Evolutionary conservation across 1,284 basidiomycete genomes (phyloP).

Genomic region (Cutaneotrichosporon spelunceum): DNA sequence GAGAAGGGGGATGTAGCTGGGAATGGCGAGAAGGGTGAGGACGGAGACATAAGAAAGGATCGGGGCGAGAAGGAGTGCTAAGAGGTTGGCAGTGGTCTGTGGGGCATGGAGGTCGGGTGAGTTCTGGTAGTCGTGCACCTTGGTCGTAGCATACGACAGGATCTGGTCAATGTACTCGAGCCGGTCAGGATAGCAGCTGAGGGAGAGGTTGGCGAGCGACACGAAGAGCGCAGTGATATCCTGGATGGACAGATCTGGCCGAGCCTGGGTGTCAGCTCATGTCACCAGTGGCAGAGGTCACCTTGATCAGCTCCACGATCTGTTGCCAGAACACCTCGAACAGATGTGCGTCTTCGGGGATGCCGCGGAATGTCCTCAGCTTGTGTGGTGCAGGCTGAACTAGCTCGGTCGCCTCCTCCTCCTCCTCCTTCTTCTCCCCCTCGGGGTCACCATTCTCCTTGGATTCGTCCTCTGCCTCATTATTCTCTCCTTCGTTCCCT

Average conservation of each 20-base stretch:
- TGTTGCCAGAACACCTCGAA: constrained; percentile 98
- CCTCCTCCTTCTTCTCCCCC: constrained; percentile 18
- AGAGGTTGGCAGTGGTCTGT: constrained; percentile 81
- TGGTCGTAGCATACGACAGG: constrained; percentile 76
- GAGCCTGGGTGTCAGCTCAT: constrained; percentile 59
- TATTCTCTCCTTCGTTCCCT: neutral
- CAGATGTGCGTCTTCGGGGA: constrained; percentile 84
- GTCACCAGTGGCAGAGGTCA: constrained; percentile 41
- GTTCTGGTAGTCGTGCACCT: constrained; percentile 76
- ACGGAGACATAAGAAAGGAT: constrained; percentile 93
- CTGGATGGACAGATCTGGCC: constrained; percentile 90
- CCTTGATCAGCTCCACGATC: constrained; percentile 94
- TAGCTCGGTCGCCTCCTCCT: constrained; percentile 10
- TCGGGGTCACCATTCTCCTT: constrained; percentile 24
- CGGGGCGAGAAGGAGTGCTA: constrained; percentile 80
- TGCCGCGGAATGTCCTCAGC: constrained; percentile 67
- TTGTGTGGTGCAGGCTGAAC: constrained; percentile 47
- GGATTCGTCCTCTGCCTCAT: neutral
- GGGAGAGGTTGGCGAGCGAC: constrained; percentile 83
- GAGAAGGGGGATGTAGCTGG: constrained; percentile 77
- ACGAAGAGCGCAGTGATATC: constrained; percentile 91
- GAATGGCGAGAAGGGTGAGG: constrained; percentile 85
- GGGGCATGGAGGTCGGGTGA: constrained; percentile 82
- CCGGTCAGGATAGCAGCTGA: constrained; percentile 91
- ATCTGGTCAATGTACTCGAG: constrained; percentile 95